A percentile compares a stretch with the other conserved stretches of the same genome.
Conservation (phyloP, 768 basidiomycete genomes). For the Boletus eberwhitei region DNA sequence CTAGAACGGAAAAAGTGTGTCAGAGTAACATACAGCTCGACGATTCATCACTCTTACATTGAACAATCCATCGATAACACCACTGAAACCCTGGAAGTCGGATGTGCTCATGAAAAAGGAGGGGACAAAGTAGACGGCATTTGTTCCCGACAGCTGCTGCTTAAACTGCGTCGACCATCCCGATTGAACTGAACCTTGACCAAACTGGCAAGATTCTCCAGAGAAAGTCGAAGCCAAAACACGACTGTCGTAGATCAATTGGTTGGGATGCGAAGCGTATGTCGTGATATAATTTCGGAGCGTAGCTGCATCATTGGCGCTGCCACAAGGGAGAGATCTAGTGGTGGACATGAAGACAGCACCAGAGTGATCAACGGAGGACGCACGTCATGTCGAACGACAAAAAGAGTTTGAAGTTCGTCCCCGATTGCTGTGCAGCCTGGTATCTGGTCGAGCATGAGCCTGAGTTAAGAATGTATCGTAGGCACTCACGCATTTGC, state of each 20-base stretch:
- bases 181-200: conserved; percentile 44
- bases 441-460: conserved; percentile 41
- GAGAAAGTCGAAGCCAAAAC: conserved; percentile 70
- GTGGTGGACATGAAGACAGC: background rate
- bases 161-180: conserved; percentile 61
- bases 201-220: conserved; percentile 68
- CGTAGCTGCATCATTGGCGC: conserved; percentile 43
- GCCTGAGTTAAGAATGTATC: conserved; percentile 7
- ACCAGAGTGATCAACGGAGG: background rate
- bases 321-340: conserved; percentile 55
- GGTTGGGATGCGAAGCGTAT: conserved; percentile 56
- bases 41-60: conserved; percentile 40
- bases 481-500: conserved; percentile 52
- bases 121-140: conserved; percentile 59
- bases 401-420: conserved; percentile 69
- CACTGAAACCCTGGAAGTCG: conserved; percentile 42
- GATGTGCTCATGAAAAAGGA: conserved; percentile 63
- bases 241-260: conserved; percentile 44
- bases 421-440: conserved; percentile 49
- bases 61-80: conserved; percentile 56
- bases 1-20: conserved; percentile 31
- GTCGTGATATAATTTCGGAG: conserved; percentile 53
- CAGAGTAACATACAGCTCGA: conserved; percentile 5
- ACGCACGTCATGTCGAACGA: conserved; percentile 77
- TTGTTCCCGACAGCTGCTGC: conserved; percentile 42